Percentiles rank a stretch among this genome's conserved stretches.
Conservation (phyloP, 176 grass and related monocot species). For the Leersia perrieri region DNA sequence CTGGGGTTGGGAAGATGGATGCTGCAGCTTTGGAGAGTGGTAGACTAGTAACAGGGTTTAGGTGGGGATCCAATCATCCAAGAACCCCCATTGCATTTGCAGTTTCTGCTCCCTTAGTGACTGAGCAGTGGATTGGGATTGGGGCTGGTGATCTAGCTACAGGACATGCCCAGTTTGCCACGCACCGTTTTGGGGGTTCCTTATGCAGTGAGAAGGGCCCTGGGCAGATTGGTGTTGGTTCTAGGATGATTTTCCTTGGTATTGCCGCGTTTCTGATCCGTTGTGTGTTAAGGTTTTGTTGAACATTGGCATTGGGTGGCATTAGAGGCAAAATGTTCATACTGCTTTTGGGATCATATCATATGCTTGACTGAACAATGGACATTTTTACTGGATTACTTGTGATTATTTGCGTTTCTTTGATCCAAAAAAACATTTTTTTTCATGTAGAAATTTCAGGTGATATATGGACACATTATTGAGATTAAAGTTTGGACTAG, state of each 20-base stretch:
- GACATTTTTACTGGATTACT: background rate
- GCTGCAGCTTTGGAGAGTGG: background rate
- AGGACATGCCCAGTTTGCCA: background rate
- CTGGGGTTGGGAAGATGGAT: background rate
- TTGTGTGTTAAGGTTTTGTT: background rate
- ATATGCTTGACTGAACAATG: background rate
- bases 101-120: background rate
- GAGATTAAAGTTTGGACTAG: background rate
- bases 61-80: constrained; percentile 13
- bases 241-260: background rate
- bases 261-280: constrained; percentile 8
- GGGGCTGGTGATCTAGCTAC: constrained; percentile 1
- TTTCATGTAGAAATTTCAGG: background rate
- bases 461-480: background rate
- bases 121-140: no score
- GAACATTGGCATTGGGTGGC: background rate
- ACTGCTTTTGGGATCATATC: background rate
- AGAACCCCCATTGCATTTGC: background rate
- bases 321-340: background rate
- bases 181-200: background rate
- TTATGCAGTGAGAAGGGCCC: background rate
- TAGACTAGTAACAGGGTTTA: background rate
- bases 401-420: background rate
- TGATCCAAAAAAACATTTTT: background rate
- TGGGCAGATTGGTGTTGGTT: background rate